These are phyloP conservation scores for Candida hungchunana DNA, from an alignment of 805 yeast genomes.

Conservation along the genomic window DNA sequence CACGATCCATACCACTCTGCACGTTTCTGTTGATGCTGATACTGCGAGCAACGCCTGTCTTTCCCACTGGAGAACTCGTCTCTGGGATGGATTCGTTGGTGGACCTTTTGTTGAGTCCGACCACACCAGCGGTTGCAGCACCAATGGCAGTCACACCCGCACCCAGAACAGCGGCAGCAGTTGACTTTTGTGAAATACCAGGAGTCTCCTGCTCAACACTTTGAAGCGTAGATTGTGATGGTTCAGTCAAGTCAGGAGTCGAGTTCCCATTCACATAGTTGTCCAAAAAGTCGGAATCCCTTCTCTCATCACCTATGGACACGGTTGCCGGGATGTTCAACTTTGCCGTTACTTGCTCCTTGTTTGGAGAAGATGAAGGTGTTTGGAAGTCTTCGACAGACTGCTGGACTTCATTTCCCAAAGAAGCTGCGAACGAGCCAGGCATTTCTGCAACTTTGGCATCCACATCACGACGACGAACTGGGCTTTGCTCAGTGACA, in stretches of 20 bases:
- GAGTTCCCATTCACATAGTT: constrained; percentile 21
- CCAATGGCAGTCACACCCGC: constrained; percentile 14
- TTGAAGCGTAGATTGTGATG: too few relatives aligned
- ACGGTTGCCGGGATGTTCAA: background rate
- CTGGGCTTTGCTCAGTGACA: too few relatives aligned
- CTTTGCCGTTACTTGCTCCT: background rate
- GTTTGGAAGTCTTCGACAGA: constrained; percentile 16
- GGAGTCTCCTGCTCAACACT: too few relatives aligned
- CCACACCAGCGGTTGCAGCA: constrained; percentile 6
- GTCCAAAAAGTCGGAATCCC: constrained; percentile 29
- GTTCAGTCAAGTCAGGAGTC: constrained; percentile 14
- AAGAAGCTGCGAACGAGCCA: constrained; percentile 8
- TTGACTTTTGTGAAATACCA: too few relatives aligned
- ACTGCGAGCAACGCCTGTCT: constrained; percentile 10
- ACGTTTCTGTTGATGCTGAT: constrained; percentile 6
- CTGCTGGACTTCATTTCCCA: background rate
- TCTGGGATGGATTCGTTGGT: too few relatives aligned
- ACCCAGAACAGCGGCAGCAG: constrained; percentile 8
- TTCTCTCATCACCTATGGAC: constrained; percentile 9
- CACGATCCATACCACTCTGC: too few relatives aligned
- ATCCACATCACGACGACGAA: background rate
- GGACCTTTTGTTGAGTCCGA: background rate
- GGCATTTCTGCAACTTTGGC: constrained; percentile 3
- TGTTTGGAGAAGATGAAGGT: constrained; percentile 12
- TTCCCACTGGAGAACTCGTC: constrained; percentile 2